Evolutionary conservation across 1,139 yeast genomes (phyloP).

Genomic region (Kurtzmaniella quercitrusa): DNA sequence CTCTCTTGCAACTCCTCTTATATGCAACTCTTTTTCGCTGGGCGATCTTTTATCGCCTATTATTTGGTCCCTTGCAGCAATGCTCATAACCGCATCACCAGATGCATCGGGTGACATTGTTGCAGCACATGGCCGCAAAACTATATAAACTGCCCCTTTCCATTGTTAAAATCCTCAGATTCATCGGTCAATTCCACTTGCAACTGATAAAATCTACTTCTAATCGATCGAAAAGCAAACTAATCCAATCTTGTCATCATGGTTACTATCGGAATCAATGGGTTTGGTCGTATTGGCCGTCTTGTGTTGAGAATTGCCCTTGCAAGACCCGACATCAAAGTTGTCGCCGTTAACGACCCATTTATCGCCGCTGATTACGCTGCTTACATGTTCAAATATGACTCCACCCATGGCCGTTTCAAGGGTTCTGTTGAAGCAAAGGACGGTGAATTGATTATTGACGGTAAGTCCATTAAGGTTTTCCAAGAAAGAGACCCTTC

Average conservation of each 20-base stretch:
- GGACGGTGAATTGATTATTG: constrained; percentile 48
- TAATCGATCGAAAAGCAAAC: background rate
- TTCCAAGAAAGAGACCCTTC: constrained; percentile 71
- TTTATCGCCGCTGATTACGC: constrained; percentile 71
- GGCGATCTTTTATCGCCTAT: background rate
- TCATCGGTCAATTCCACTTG: too few relatives aligned
- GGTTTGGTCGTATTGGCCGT: constrained; percentile 80
- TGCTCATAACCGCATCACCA: background rate
- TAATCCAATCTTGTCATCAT: background rate
- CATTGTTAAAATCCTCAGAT: background rate
- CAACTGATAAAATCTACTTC: constrained; percentile 1
- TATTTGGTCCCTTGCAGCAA: background rate
- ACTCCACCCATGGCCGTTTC: constrained; percentile 72
- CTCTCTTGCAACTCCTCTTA: too few relatives aligned
- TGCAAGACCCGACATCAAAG: constrained; percentile 56
- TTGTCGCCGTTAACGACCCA: constrained; percentile 73
- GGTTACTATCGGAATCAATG: constrained; percentile 57
- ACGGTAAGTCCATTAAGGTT: constrained; percentile 57
- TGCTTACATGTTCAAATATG: constrained; percentile 77
- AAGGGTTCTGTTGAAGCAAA: constrained; percentile 52
- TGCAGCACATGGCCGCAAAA: background rate
- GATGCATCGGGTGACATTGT: background rate
- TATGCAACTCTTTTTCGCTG: too few relatives aligned
- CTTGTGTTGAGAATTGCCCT: constrained; percentile 70
- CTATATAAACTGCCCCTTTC: background rate